Percentiles rank a stretch among this genome's conserved stretches.
Evolutionary conservation across 2,329 filamentous ascomycete genomes (phyloP).

Genomic region (Trichoderma endophyticum): DNA sequence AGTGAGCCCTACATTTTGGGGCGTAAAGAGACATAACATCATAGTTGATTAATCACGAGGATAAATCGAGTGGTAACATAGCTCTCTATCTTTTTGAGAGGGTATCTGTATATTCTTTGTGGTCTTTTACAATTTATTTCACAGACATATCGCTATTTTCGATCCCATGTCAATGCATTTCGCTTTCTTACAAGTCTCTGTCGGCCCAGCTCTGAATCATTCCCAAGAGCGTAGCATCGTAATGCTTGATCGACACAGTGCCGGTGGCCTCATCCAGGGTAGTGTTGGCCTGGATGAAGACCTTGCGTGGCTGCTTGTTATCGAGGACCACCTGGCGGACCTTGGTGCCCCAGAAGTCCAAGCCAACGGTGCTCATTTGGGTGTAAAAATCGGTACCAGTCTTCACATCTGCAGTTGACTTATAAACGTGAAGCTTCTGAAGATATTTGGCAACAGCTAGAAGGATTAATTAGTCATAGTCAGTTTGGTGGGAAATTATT

Average conservation of each 20-base stretch:
- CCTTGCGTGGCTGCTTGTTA: conserved; percentile 80
- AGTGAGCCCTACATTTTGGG: not conserved
- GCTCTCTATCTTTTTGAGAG: not conserved
- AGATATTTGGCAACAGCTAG: conserved; percentile 78
- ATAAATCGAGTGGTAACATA: not conserved
- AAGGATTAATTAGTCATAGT: conserved; percentile 24
- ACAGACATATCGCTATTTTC: not conserved
- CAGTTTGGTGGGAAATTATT: not conserved
- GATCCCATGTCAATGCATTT: not conserved
- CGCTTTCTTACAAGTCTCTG: conserved; percentile 42
- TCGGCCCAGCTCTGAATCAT: conserved; percentile 82
- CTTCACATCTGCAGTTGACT: conserved; percentile 80
- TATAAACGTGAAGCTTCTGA: conserved; percentile 90
- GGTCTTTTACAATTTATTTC: not conserved
- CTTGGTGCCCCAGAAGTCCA: conserved; percentile 78
- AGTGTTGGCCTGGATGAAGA: conserved; percentile 94
- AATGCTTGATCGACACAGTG: conserved; percentile 76
- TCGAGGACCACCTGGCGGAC: conserved; percentile 71
- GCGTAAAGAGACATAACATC: not conserved
- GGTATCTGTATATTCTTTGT: not conserved
- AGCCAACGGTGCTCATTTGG: conserved; percentile 76
- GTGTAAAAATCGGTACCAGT: conserved; percentile 77
- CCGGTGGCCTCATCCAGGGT: conserved; percentile 64
- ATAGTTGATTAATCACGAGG: not conserved
- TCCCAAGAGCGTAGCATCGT: conserved; percentile 75